Evolutionary conservation across 2,329 filamentous ascomycete genomes (phyloP).

Genomic region (Tolypocladium ophioglossoides): DNA sequence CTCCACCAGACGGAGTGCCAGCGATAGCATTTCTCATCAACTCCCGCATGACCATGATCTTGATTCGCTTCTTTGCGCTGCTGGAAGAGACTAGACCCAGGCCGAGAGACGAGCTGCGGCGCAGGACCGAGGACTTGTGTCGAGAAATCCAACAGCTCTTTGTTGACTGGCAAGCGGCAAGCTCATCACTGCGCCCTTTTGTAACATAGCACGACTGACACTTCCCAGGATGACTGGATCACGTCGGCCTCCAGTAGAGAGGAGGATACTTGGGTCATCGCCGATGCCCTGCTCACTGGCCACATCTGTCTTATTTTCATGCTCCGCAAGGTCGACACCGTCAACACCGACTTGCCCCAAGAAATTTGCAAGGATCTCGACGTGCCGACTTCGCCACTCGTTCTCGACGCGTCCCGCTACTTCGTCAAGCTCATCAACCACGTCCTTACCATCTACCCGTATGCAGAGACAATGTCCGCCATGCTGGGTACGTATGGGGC

Average conservation of each 20-base stretch:
- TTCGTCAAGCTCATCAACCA: not conserved
- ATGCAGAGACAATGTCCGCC: not conserved
- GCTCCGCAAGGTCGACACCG: conserved; percentile 15
- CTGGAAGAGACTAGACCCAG: conserved; percentile 10
- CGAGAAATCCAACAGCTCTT: not conserved
- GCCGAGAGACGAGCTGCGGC: not conserved
- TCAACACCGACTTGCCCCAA: not conserved
- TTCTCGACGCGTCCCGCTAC: not conserved
- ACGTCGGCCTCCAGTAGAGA: conserved; percentile 6
- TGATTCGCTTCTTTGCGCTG: conserved; percentile 19
- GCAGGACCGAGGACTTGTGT: not conserved
- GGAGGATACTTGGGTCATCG: conserved; percentile 15
- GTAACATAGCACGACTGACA: not conserved
- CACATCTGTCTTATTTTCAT: conserved; percentile 22
- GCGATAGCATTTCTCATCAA: conserved; percentile 15
- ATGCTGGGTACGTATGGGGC: not conserved
- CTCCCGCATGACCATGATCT: conserved; percentile 16
- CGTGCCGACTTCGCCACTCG: not conserved
- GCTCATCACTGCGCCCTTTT: not conserved
- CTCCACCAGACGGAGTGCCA: conserved; percentile 11
- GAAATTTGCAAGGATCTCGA: not conserved
- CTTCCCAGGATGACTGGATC: not conserved
- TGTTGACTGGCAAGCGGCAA: not conserved
- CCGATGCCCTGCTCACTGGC: conserved; percentile 17
- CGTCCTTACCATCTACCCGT: not conserved